Conservation (phyloP, 2,329 filamentous ascomycete species). For the Phialophora tarda region DNA sequence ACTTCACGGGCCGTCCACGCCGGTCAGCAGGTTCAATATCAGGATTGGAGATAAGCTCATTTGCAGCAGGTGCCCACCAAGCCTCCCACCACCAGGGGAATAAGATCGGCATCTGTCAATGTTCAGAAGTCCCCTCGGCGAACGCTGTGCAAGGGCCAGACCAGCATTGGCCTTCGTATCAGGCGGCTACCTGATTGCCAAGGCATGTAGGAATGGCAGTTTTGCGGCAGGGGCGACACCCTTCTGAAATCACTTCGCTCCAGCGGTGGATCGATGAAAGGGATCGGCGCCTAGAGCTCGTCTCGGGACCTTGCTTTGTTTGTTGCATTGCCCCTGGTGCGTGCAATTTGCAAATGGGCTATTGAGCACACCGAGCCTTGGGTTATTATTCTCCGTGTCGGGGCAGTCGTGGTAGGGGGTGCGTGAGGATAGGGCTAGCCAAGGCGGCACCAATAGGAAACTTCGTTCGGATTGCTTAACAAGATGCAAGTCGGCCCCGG, state of each 20-base stretch:
- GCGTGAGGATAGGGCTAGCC: neutral
- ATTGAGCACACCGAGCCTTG: too few relatives aligned
- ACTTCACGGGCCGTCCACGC: neutral
- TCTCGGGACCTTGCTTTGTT: too few relatives aligned
- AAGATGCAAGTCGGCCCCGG: slow-evolving; percentile 7
- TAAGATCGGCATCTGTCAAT: neutral
- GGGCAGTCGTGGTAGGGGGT: neutral
- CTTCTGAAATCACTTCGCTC: neutral
- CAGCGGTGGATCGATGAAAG: too few relatives aligned
- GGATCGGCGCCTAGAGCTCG: too few relatives aligned
- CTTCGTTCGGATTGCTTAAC: slow-evolving; percentile 12
- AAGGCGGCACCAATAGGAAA: slow-evolving; percentile 1
- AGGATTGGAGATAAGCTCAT: neutral
- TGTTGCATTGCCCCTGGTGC: too few relatives aligned
- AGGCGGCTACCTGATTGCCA: neutral
- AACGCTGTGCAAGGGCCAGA: too few relatives aligned
- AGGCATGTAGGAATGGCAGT: neutral
- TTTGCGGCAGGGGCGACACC: neutral
- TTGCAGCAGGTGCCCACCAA: neutral
- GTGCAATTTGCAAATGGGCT: too few relatives aligned
- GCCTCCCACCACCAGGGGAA: neutral
- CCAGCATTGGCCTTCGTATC: neutral
- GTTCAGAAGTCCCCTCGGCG: neutral
- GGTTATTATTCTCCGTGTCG: too few relatives aligned
- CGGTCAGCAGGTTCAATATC: neutral